Evolutionary conservation across 257 asterid genomes (phyloP).

Genomic region (Solanum medicagineum): DNA sequence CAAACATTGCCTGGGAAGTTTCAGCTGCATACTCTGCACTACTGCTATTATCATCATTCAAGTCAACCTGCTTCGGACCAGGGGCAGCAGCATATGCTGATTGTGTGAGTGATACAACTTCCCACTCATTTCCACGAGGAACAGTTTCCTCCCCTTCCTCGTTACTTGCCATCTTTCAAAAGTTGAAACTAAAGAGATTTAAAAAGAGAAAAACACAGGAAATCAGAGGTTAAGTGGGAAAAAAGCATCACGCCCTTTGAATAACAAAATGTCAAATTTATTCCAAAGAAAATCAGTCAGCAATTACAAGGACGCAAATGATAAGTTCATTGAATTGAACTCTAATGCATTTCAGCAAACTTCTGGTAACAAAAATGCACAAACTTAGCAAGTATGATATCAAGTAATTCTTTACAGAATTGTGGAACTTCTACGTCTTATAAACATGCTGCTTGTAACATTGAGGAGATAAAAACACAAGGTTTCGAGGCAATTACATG

Average conservation of each 20-base stretch:
- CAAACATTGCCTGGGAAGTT: conserved; percentile 51
- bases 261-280: background rate
- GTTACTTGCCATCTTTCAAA: conserved; percentile 39
- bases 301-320: background rate
- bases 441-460: background rate
- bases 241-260: background rate
- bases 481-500: background rate
- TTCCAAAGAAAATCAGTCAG: background rate
- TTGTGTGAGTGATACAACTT: conserved; percentile 74
- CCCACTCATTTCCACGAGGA: conserved; percentile 83
- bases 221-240: background rate
- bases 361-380: background rate
- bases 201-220: background rate
- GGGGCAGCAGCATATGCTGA: conserved; percentile 80
- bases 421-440: background rate
- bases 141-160: conserved; percentile 35
- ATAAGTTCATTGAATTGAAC: background rate
- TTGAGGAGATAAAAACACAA: background rate
- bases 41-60: conserved; percentile 18
- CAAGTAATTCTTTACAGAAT: background rate
- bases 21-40: conserved; percentile 28
- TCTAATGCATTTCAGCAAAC: background rate
- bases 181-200: background rate
- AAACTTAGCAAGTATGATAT: background rate
- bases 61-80: conserved; percentile 26